Base-by-base conservation (phyloP, 176 grass and related monocot genomes). In the Bromus sterilis region DNA sequence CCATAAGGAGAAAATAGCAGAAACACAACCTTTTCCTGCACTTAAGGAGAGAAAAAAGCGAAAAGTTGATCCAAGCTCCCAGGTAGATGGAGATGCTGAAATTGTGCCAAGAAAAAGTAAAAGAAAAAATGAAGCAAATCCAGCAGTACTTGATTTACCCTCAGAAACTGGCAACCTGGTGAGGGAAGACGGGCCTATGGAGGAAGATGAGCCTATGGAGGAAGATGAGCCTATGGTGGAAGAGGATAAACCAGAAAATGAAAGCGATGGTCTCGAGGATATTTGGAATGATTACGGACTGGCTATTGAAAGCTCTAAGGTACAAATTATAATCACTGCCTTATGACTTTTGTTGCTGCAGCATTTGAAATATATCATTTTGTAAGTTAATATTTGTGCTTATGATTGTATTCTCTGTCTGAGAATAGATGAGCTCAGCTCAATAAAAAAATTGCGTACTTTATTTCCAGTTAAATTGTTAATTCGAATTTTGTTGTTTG, bases 301-400 rank as follows among this genome's bases (percentile, higher is more conserved):
- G 77, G 92, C 95, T 71, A 82, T 94, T 83, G 92, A 98, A 81
- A 93, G 82, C 80, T 79, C 95, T 71, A 98, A 95, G 95, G 95
- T 98, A 78, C 11, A 29, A 59, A 36, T 87, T 80, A 30, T 59
- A 53, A 76, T 28, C 49, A 39, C 76, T 65, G 10, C 55, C 49
- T 53, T 84, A 20, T 80, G 25, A 53, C 42, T 67, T 49, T 9
- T 77, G 20, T 39, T 76, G 35, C 73, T 71, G 28, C 31, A 56
- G 37, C 28, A 77, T 75, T 11, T 56, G 56, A 18, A 73, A 60
- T 36, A 1, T 39, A 20, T 62, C 78, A 25, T 83, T 84, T 83
- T 83, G 18, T 21, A 37, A 69, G 29, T 71, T 83, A 43, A 59
- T 84, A 48, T 7, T 80, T 70, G n/a, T 91, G 30, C 16, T 46